Evolutionary conservation across 2,329 filamentous ascomycete species (phyloP).

Genomic region (Nothopassalora personata): DNA sequence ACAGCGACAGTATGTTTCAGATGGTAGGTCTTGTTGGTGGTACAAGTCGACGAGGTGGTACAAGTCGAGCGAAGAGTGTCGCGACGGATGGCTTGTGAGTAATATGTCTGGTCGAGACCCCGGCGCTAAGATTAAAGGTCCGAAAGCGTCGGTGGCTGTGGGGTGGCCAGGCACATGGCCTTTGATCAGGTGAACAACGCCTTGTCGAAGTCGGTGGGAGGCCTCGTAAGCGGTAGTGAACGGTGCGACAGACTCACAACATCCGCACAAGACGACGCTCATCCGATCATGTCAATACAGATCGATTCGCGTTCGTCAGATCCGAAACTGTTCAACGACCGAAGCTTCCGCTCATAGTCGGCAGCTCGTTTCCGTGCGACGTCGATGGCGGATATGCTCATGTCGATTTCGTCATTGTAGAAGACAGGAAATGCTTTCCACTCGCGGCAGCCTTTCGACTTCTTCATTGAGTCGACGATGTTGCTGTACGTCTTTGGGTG

Average conservation of each 20-base stretch:
- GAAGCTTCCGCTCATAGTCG: conserved; percentile 27
- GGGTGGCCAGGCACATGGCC: background rate
- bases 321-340: conserved; percentile 23
- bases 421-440: conserved; percentile 33
- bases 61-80: background rate
- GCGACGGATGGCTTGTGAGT: background rate
- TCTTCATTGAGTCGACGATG: conserved; percentile 32
- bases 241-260: background rate
- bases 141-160: background rate
- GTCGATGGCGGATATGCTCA: conserved; percentile 26
- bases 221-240: background rate
- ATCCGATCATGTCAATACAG: conserved; percentile 26
- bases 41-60: background rate
- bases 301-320: conserved; percentile 14
- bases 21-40: background rate
- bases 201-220: background rate
- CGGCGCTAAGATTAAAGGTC: background rate
- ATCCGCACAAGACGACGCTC: conserved; percentile 4
- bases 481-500: conserved; percentile 30
- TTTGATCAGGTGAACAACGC: background rate
- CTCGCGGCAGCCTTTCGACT: conserved; percentile 27
- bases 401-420: conserved; percentile 29
- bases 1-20: background rate
- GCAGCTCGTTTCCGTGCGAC: conserved; percentile 23
- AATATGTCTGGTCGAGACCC: background rate